Base-by-base conservation (phyloP, 495 filamentous ascomycete genomes). In the Neurospora sp. region DNA sequence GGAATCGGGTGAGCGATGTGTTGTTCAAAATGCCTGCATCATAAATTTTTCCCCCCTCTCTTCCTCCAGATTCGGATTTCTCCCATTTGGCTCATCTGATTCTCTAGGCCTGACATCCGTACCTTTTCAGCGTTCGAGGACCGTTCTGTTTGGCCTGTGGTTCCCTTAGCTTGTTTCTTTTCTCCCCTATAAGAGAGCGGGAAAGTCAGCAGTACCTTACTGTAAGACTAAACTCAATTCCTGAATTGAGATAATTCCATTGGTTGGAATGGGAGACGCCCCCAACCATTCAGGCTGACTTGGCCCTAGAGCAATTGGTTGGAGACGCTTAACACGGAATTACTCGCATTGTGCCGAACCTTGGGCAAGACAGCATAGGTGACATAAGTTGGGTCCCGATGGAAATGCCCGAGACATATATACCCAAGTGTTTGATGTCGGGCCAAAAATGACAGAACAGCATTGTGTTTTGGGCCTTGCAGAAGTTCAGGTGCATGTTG, bases 1-100 rank as follows among this genome's bases (percentile, higher is more conserved):
- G 79, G 77, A 78, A 77, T 84, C 81, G 81, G 84, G 84, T 66
- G 54, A 66, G 54, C 84, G 79, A 76, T 80, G 81, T 83, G 79
- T 82, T 85, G 81, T 86, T 76, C 76, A 72, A 75, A 71, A 74
- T 73, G 73, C 59, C 74, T 76, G 77, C 77, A 81, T 81, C 75
- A 76, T 77, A 80, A 54, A 69, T 73, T 69, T 69, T 76, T 76
- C 8, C 5, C 48, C 54, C 54, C 54, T 62, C 54, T 31, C 54
- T 35, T 16, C 54, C 27, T 66, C 14, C 12, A 35, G 12, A 35
- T 66, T 66, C 54, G 27, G 54, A 62, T 16, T 66, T 37, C 5
- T 37, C 54, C 27, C 23, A 16, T 37, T 31, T 66, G 16, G 54
- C 27, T 66, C 27, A 66, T 18, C 14, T 18, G 3, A 18, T 18